A percentile compares a stretch with the other conserved stretches of the same genome.
These are phyloP conservation scores for Penicillium pulvis DNA, from an alignment of 495 filamentous ascomycete species.

Conservation along the genomic window DNA sequence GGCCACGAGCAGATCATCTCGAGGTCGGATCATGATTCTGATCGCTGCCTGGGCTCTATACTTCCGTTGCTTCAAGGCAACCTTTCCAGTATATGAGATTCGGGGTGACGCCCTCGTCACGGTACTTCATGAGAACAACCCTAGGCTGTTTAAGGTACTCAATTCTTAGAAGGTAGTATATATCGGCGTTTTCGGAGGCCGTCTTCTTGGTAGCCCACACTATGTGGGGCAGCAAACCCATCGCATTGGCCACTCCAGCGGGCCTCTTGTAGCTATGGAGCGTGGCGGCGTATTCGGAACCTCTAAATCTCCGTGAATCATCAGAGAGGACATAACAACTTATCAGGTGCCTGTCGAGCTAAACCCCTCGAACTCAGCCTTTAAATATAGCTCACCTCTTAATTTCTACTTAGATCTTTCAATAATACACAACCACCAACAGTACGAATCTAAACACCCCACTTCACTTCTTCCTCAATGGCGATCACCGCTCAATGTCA, in stretches of 20 bases:
- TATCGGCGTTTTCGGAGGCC: background rate
- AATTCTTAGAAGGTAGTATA: background rate
- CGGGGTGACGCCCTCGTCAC: too few species aligned
- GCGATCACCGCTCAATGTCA: slow-evolving; percentile 22
- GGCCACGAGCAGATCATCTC: too few species aligned
- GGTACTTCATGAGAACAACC: too few species aligned
- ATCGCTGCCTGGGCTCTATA: too few species aligned
- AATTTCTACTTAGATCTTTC: background rate
- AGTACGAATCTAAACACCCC: background rate
- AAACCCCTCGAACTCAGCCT: too few species aligned
- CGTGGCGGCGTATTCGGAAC: background rate
- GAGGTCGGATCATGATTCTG: too few species aligned
- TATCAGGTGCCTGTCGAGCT: too few species aligned
- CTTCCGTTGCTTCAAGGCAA: too few species aligned
- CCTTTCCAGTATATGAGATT: too few species aligned
- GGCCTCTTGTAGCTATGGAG: too few species aligned
- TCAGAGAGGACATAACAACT: background rate
- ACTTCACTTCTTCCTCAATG: background rate
- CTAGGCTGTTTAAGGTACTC: background rate
- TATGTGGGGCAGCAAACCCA: background rate
- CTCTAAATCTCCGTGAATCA: background rate
- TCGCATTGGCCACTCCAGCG: background rate
- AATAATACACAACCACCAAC: too few species aligned
- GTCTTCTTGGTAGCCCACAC: background rate
- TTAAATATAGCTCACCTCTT: background rate